These are phyloP conservation scores for Colletotrichum higginsianum DNA, from an alignment of 2,329 filamentous ascomycete genomes.

Conservation along the genomic window DNA sequence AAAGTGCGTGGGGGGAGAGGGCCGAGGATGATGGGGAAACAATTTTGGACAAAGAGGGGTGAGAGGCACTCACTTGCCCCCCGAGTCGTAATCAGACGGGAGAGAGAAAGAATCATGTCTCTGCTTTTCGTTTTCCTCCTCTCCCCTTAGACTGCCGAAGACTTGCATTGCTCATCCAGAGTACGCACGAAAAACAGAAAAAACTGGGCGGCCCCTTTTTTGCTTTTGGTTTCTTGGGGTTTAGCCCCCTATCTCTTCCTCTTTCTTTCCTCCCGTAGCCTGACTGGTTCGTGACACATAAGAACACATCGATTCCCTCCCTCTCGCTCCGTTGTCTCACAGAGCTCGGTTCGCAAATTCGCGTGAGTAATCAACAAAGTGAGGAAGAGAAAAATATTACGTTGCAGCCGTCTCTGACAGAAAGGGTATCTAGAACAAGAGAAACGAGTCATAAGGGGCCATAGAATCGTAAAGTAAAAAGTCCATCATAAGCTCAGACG, in stretches of 20 bases:
- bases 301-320: slow-evolving; percentile 18
- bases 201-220: slow-evolving; percentile 40
- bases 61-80: slow-evolving; percentile 15
- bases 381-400: neutral
- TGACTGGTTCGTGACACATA: slow-evolving; percentile 27
- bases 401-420: slow-evolving; percentile 7
- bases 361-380: neutral
- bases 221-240: slow-evolving; percentile 39
- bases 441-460: neutral
- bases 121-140: neutral
- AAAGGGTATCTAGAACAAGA: slow-evolving; percentile 39
- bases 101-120: neutral
- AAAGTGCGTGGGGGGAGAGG: neutral
- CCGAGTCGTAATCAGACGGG: slow-evolving; percentile 11
- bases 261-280: neutral
- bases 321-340: neutral
- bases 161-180: slow-evolving; percentile 24
- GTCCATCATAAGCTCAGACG: slow-evolving; percentile 63
- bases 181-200: slow-evolving; percentile 18
- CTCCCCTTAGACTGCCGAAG: neutral
- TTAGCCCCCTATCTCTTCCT: slow-evolving; percentile 27
- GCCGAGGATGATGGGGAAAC: slow-evolving; percentile 32
- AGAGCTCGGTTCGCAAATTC: neutral
- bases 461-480: neutral
- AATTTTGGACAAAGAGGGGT: slow-evolving; percentile 13